Evolutionary conservation across 805 yeast species (phyloP).

Genomic region (Saturnispora besseyi): DNA sequence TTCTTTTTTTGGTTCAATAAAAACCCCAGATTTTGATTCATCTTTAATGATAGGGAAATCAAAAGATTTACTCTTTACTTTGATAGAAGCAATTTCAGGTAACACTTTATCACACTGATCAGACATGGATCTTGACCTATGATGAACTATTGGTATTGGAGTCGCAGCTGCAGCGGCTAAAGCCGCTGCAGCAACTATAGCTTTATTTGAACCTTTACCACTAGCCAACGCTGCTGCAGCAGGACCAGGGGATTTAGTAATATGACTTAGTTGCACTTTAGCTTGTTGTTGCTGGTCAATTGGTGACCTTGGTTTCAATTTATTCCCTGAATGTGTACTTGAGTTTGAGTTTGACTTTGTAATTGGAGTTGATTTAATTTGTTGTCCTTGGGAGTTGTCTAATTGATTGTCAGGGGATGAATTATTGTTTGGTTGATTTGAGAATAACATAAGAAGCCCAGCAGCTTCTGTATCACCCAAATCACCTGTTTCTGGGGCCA

Average conservation of each 20-base stretch:
- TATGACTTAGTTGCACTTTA: constrained; percentile 7
- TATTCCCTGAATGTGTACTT: background rate
- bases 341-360: background rate
- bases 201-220: constrained; percentile 33
- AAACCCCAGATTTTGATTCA: background rate
- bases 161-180: constrained; percentile 73
- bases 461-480: constrained; percentile 31
- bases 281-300: background rate
- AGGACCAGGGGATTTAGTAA: constrained; percentile 31
- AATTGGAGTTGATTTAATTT: background rate
- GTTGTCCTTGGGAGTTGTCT: constrained; percentile 1
- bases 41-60: background rate
- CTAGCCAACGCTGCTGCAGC: constrained; percentile 31
- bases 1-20: background rate
- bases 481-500: constrained; percentile 7
- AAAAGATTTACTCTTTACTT: background rate
- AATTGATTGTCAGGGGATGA: background rate
- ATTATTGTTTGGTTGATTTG: constrained; percentile 23
- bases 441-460: constrained; percentile 31
- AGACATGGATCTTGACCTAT: background rate
- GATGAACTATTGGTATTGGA: constrained; percentile 45
- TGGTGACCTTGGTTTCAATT: background rate
- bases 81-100: background rate
- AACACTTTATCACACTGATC: constrained; percentile 1
- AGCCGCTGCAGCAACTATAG: constrained; percentile 75